Base-by-base conservation (phyloP, 495 filamentous ascomycete genomes). In the Tirmania nivea region DNA sequence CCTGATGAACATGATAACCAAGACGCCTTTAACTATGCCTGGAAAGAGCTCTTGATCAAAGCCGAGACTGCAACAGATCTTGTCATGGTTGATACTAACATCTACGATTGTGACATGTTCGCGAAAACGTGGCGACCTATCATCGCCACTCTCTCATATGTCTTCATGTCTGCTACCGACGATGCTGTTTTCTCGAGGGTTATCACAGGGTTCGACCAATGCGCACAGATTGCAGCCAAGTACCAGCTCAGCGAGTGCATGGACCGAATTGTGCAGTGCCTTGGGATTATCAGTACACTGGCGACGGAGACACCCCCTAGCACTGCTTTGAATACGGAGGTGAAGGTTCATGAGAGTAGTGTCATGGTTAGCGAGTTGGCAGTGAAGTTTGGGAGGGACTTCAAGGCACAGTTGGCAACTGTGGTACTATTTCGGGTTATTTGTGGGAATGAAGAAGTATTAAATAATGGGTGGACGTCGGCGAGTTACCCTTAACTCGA, bases 311-410 rank as follows among this genome's bases (percentile, higher is more conserved):
- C 67, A 8, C 75, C 82, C 1, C 81, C 84, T 31, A 92, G 83
- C 63, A 96, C 89, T 16, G 64, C 79, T 10, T 75, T 99, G 17
- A 99, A 99, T 62, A 99, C 92, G 0, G 88, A 96, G 69, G 83
- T 99, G 10, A 88, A 96, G 64, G 86, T 79, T 47, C 86, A 80
- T 0, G 79, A 86, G 60, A 88, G 83, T 65, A 94, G 81, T 59
- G 86, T 99, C 31, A 99, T 99, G 90, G 90, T 99, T 60, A 96
- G 90, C 65, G 89, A 99, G 71, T 74, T 94, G 53, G 90, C 90
- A 52, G 90, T 99, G 58, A 88, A 88, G 63, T 94, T 99, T 69
- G 90, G 90, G 21, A 74, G 89, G 54, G 89, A 99, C 62, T 86
- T 88, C 65, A 81, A 86, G 62, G 89, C 88, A 35, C 88, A 96